phyloP scores from a whole-genome alignment of 1,284 basidiomycete genomes.

The Moesziomyces globuligerus region DNA sequence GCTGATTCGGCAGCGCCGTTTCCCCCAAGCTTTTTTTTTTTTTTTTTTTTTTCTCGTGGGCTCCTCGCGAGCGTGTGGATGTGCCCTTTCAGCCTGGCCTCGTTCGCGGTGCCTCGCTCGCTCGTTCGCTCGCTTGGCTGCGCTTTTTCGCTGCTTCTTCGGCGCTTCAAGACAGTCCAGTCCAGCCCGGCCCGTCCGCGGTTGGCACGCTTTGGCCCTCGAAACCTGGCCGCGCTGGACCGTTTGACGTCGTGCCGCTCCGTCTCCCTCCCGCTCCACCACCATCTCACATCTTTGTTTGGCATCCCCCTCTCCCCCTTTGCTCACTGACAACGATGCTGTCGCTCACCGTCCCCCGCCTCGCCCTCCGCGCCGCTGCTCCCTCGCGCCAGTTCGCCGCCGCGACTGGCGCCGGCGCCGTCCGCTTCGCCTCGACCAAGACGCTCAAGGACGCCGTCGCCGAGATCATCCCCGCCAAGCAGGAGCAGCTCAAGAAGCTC shows the following conservation, averaged over 20 bases:
- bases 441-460: constrained; percentile 64
- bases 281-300: constrained; percentile 26
- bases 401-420: constrained; percentile 49
- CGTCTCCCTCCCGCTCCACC: constrained; percentile 7
- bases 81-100: background rate
- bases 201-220: background rate
- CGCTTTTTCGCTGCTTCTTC: background rate
- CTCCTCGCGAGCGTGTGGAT: too few relatives aligned
- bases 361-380: constrained; percentile 59
- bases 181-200: background rate
- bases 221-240: background rate
- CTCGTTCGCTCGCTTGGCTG: constrained; percentile 1
- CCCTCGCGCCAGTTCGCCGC: constrained; percentile 63
- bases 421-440: constrained; percentile 65
- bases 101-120: constrained; percentile 2
- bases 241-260: background rate
- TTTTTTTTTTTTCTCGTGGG: background rate
- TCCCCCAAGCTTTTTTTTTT: background rate
- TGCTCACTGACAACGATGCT: constrained; percentile 60
- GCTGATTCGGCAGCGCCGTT: too few relatives aligned
- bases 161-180: background rate
- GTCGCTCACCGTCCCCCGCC: constrained; percentile 62
- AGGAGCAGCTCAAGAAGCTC: constrained; percentile 65
- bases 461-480: constrained; percentile 65
- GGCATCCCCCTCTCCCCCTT: constrained; percentile 5